Evolutionary conservation across 2,329 filamentous ascomycete genomes (phyloP).

Genomic region (Fusarium mundagurra): DNA sequence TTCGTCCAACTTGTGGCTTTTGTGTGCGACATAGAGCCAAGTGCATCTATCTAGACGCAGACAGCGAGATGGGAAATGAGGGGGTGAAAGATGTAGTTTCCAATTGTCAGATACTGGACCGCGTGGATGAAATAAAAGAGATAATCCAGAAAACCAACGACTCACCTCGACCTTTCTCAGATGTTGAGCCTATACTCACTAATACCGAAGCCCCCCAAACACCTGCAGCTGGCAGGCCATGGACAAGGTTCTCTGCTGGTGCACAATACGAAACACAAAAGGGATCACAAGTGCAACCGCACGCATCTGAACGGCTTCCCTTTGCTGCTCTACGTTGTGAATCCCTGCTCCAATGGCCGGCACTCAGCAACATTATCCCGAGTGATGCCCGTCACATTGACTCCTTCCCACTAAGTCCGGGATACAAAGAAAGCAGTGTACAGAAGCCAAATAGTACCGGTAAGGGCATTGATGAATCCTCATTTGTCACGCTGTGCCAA

Average conservation of each 20-base stretch:
- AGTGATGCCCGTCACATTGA: not conserved
- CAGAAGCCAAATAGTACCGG: not conserved
- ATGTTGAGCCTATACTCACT: not conserved
- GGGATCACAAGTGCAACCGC: not conserved
- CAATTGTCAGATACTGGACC: not conserved
- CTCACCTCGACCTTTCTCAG: not conserved
- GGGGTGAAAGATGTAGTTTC: not conserved
- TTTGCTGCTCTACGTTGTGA: slow-evolving; percentile 1
- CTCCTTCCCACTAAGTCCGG: not conserved
- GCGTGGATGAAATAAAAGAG: slow-evolving; percentile 10
- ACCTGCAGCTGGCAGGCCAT: not conserved
- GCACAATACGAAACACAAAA: not conserved
- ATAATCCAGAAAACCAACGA: not conserved
- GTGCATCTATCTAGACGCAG: slow-evolving; percentile 3
- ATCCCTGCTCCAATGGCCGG: not conserved
- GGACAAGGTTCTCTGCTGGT: not conserved
- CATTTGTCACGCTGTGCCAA: not conserved
- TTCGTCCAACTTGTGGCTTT: slow-evolving; percentile 14
- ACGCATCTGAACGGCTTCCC: not conserved
- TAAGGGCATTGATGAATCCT: not conserved
- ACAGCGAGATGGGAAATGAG: not conserved
- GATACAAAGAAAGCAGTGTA: not conserved
- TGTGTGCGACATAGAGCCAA: slow-evolving; percentile 16
- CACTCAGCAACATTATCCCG: not conserved
- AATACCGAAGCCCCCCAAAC: not conserved